Evolutionary conservation across 352 stramenopile species (phyloP).

Genomic region (Pythium pyrilobum): DNA sequence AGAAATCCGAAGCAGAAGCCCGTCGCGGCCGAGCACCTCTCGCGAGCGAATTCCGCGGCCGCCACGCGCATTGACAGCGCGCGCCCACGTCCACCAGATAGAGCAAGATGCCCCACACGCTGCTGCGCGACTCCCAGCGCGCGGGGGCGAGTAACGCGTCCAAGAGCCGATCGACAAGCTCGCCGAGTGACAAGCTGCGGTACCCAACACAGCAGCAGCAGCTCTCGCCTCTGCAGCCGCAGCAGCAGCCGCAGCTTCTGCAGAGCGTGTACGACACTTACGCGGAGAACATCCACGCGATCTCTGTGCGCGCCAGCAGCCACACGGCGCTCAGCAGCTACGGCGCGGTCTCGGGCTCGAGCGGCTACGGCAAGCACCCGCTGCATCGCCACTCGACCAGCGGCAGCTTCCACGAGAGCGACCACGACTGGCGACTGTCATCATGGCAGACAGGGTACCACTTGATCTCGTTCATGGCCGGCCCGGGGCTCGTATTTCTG

Average conservation of each 20-base stretch:
- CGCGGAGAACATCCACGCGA: constrained; percentile 23
- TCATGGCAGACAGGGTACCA: constrained; percentile 67
- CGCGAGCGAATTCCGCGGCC: not conserved
- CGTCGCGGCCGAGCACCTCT: not conserved
- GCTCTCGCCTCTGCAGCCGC: not conserved
- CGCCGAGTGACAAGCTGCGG: not conserved
- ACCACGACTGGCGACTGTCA: constrained; percentile 24
- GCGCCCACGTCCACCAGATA: not conserved
- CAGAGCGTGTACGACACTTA: constrained; percentile 23
- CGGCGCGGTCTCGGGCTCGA: constrained; percentile 13
- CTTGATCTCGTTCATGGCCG: constrained; percentile 70
- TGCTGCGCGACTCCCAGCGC: constrained; percentile 8
- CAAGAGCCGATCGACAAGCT: constrained; percentile 1
- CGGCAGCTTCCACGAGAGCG: constrained; percentile 6
- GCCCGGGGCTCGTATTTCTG: constrained; percentile 66
- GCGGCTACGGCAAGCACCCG: not conserved
- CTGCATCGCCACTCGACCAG: not conserved
- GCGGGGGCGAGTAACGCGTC: not conserved
- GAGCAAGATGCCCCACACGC: not conserved
- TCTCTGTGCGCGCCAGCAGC: constrained; percentile 25
- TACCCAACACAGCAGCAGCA: not conserved
- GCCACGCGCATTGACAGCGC: not conserved
- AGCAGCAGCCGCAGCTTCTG: constrained; percentile 3
- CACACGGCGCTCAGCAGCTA: constrained; percentile 30
- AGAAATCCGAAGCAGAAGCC: not conserved